Conservation (phyloP, 2,329 filamentous ascomycete genomes). For the Phialophora tarda region DNA sequence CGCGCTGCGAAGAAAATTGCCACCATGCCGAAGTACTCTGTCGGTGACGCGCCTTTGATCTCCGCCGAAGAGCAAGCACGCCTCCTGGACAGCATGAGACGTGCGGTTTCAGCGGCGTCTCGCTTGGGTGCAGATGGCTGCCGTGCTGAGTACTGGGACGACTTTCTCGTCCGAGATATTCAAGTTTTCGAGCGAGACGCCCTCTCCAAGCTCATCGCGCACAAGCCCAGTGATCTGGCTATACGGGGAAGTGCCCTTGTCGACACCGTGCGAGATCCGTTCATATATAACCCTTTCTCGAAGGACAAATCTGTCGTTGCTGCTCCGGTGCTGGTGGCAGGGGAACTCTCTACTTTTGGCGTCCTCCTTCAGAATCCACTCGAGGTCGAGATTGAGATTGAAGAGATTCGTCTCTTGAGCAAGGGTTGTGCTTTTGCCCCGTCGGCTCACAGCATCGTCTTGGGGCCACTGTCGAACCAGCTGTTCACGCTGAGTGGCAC, state of each 20-base stretch:
- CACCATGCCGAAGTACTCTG: constrained; percentile 65
- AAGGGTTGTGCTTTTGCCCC: constrained; percentile 76
- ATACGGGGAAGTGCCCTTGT: constrained; percentile 42
- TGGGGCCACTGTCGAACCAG: constrained; percentile 84
- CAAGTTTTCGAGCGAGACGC: constrained; percentile 68
- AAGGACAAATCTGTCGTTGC: constrained; percentile 65
- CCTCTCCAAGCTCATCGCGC: constrained; percentile 68
- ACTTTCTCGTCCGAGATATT: constrained; percentile 83
- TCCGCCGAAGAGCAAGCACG: constrained; percentile 79
- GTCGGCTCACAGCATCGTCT: constrained; percentile 65
- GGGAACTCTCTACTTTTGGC: constrained; percentile 76
- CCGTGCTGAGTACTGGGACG: constrained; percentile 92
- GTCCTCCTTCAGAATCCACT: constrained; percentile 92
- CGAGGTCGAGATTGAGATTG: constrained; percentile 88
- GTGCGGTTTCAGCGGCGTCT: constrained; percentile 77
- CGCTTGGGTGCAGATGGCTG: constrained; percentile 73
- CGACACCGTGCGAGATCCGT: constrained; percentile 68
- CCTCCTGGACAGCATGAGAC: constrained; percentile 81
- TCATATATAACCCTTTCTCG: constrained; percentile 93
- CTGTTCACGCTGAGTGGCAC: constrained; percentile 73
- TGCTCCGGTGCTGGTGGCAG: constrained; percentile 75
- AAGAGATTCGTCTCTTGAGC: constrained; percentile 75
- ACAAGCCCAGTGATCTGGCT: constrained; percentile 60
- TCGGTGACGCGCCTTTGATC: constrained; percentile 31
- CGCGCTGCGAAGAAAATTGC: constrained; percentile 77